Evolutionary conservation across 495 filamentous ascomycete species (phyloP), one percentile per base, ranked within the genome.

Genomic region (Rusavskia elegans): DNA sequence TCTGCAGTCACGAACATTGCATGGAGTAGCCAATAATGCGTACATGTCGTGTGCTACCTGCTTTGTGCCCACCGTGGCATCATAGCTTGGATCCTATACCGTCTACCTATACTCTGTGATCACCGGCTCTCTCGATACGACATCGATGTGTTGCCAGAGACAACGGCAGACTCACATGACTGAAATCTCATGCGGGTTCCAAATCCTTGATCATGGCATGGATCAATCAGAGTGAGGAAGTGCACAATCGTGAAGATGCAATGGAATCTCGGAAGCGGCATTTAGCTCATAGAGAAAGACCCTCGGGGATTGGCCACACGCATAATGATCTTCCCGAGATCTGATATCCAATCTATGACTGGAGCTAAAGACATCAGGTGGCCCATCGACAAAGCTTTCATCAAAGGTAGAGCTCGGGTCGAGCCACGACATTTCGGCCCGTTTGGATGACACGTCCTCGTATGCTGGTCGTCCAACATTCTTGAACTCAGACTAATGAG

Each of bases 101-200:
- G 25, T 27, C 32, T 35, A 14, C 32, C 32, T 14, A 35, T 8
- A n/a, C n/a, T n/a, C n/a, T n/a, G n/a, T n/a, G n/a, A n/a, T n/a
- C n/a, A 35, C 13, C 32, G 32, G 32, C 32, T 14, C 13, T 35
- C 32, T 11, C 13, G 13, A 14, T 35, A 35, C 13, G 9, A 14
- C 9, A 8, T 35, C 32, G 32, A 14, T 10, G 2, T 2, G 13
- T 35, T 4, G 9, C 32, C 8, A 35, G 9, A 14, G 8, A 35
- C 13, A 35, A 35, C 13, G 32, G 32, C 32, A 35, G 41, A n/a
- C 61, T 65, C 63, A 64, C 63, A 64, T 65, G 64, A 64, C 54
- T 53, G 50, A 35, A 41, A 53, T 25, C 38, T 59, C 29, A 57
- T 66, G 63, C 63, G 61, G 61, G 57, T 49, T 23, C 52, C n/a